Base-by-base conservation (phyloP, 441 rosid species). In the Eugenia klotzschiana region DNA sequence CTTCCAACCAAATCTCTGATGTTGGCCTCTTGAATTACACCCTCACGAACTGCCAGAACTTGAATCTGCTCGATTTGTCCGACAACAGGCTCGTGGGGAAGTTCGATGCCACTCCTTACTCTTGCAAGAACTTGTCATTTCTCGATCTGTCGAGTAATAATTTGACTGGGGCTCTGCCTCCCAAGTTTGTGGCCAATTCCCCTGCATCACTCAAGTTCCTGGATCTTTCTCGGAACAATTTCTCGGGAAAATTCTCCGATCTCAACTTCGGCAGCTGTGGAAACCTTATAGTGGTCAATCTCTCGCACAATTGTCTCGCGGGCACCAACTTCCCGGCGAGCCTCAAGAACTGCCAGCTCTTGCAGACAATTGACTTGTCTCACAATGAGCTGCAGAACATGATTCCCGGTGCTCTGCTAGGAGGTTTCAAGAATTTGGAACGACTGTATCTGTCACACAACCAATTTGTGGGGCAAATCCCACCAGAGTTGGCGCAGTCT, bases 201-300 rank as follows among this genome's bases (percentile, higher is more conserved):
- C 88, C 90, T 77, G 86, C 83, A 27, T 86, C 94, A 56, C 89
- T 94, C 83, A 82, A 86, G 88, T 87, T 89, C 84, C 87, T 95
- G 29, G 97, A 95, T 87, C 91, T 95, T 43, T 92, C 98, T 1
- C 86, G 84, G 81, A 95, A 94, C 87, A 96, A 94, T 86, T 91
- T 96, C 83, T 90, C 99, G 33, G 93, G 93, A 40, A 90, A 84
- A 43, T 89, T 96, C 87, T 90, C 95, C 2, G 84, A 50, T 82
- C 80, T 96, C 33, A 86, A 91, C 77, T 95, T 96, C 27, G 94
- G 95, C 22, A 85, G 27, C 77, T 95, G 97, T 72, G 80, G 79
- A 53, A 95, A 93, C 87, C 96, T 94, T 87, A 90, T 91, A 16
- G 52, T 84, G 40, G 88, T 96, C 87, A 92, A 86, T 77, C 80